Conservation (phyloP, 2,329 filamentous ascomycete species). For the Xylaria sp. region DNA sequence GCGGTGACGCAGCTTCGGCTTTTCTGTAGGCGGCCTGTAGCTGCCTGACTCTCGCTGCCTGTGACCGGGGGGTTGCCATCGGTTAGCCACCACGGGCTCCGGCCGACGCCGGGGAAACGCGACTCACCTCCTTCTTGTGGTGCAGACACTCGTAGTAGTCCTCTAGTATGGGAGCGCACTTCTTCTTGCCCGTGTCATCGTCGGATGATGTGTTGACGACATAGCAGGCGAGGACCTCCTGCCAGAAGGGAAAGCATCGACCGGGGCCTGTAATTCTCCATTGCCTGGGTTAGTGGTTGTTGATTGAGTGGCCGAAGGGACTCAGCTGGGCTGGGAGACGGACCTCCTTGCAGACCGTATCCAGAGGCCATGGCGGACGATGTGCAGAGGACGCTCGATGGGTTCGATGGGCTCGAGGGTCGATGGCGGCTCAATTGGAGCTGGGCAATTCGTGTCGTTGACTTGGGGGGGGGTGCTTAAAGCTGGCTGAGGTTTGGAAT, state of each 20-base stretch:
- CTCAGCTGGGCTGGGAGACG: conserved; percentile 48
- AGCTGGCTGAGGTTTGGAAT: conserved; percentile 27
- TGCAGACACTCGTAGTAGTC: conserved; percentile 99
- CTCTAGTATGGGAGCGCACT: conserved; percentile 85
- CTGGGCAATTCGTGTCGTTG: conserved; percentile 35
- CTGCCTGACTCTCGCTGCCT: conserved; percentile 81
- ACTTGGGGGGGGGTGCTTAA: conserved; percentile 2
- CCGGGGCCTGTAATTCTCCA: conserved; percentile 60
- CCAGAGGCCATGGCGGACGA: conserved; percentile 75
- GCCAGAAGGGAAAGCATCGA: conserved; percentile 99
- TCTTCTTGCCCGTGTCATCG: conserved; percentile 82
- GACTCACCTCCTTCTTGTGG: conserved; percentile 93
- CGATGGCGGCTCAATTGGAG: conserved; percentile 38
- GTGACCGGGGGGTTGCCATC: conserved; percentile 30
- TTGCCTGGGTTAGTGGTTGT: conserved; percentile 38
- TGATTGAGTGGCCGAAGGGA: conserved; percentile 9
- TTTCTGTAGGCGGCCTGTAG: conserved; percentile 89
- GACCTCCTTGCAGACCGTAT: conserved; percentile 84
- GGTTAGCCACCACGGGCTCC: conserved; percentile 14
- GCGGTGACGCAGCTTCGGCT: conserved; percentile 76
- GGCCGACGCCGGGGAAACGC: conserved; percentile 2
- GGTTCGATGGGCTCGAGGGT: conserved; percentile 21
- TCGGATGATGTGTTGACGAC: conserved; percentile 89
- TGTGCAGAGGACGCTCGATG: conserved; percentile 22
- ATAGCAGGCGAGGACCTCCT: conserved; percentile 98